Base-by-base conservation (phyloP, 306 rosid genomes). In the Neltuma alba region DNA sequence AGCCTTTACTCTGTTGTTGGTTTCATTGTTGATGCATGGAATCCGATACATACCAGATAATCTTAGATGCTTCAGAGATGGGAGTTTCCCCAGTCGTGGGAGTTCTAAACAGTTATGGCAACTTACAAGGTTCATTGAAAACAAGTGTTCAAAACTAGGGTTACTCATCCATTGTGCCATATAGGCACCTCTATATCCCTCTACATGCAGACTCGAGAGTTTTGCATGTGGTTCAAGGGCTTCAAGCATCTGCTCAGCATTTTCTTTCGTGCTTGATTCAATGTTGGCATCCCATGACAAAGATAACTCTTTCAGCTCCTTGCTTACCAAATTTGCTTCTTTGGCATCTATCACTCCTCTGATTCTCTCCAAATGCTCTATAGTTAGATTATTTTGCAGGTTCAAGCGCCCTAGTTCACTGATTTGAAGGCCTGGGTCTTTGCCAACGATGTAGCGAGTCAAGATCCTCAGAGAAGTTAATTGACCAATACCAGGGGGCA, bases 191-290 rank as follows among this genome's bases (percentile, higher is more conserved):
- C 28, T n/a, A 21, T 78, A 78, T 28, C 54, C 81, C 23, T 33
- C 68, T 18, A 78, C 13, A 2, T 25, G 30, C 27, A 78, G 54
- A 36, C 47, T 54, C 28, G 36, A 16, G 15, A 67, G 68, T 31
- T 67, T 18, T 18, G 76, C 41, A 38, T 50, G 67, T 38, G 81
- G 75, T 54, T 52, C 44, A 52, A 78, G 81, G 76, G 69, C 75
- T 54, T 55, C 57, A n/a, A 78, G 81, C 31, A 78, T 54, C 34
- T 78, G 69, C 33, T 66, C 81, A 38, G 12, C 31, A 18, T 23
- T 25, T 52, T 77, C 40, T 18, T 50, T 38, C 74, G 33, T n/a
- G 34, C 54, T 12, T 27, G 31, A 9, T 54, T 78, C 68, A 31
- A 18, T 3, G 36, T 67, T 68, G 14, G 57, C 57, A 15, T n/a